phyloP scores from a whole-genome alignment of 2,329 filamentous ascomycete genomes.

The Escovopsis sp. region DNA sequence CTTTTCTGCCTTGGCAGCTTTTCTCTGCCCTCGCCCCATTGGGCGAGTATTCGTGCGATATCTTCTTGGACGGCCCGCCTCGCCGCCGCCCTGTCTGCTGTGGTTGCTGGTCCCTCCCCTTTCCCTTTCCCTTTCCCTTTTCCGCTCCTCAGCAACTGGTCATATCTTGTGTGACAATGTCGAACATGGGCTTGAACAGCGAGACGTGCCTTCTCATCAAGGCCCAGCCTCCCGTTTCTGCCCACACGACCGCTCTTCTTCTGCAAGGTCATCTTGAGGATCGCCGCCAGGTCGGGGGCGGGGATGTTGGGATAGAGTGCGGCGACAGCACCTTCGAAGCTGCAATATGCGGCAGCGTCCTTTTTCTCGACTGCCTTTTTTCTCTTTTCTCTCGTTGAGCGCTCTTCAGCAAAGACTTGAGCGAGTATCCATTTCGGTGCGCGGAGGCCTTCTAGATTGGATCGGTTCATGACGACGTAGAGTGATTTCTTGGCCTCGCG shows the following conservation, averaged over 20 bases:
- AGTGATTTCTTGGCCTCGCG: conserved; percentile 17
- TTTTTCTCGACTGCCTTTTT: conserved; percentile 17
- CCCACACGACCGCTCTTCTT: conserved; percentile 35
- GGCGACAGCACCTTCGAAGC: conserved; percentile 21
- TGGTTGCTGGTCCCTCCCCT: too few species aligned
- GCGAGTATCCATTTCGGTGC: conserved; percentile 21
- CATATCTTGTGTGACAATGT: conserved; percentile 33
- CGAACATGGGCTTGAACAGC: conserved; percentile 35
- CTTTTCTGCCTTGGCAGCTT: background rate
- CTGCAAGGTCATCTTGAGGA: conserved; percentile 27
- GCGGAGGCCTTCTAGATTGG: conserved; percentile 21
- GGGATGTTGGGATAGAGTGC: conserved; percentile 28
- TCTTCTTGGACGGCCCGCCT: conserved; percentile 4
- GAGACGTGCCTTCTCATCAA: conserved; percentile 26
- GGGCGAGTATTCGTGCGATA: conserved; percentile 3
- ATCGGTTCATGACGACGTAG: conserved; percentile 20
- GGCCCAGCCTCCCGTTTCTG: conserved; percentile 22
- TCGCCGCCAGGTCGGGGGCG: conserved; percentile 13
- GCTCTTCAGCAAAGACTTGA: conserved; percentile 15
- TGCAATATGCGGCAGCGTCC: conserved; percentile 18
- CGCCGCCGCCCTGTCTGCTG: conserved; percentile 2
- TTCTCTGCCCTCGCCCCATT: conserved; percentile 2
- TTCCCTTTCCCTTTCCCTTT: too few species aligned
- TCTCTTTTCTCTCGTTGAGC: conserved; percentile 17
- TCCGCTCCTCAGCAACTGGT: conserved; percentile 14